Conservation (phyloP, 257 asterid genomes). For the Parsonsia alboflavescens region DNA sequence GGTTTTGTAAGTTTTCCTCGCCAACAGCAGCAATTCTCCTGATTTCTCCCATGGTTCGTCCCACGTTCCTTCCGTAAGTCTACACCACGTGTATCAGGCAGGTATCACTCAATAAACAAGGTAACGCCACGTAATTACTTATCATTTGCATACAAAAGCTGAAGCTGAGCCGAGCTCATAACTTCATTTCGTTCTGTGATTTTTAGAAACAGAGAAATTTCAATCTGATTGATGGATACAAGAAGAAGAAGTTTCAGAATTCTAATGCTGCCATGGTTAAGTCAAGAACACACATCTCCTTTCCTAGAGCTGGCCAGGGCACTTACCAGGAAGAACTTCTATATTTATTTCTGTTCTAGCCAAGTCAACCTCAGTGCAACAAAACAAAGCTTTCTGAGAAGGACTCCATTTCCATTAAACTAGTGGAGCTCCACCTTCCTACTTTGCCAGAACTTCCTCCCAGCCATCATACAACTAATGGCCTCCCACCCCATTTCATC, state of each 20-base stretch:
- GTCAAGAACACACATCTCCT: conserved; percentile 54
- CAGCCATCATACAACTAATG: conserved; percentile 55
- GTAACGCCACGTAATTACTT: too few species aligned
- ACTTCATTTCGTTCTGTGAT: neutral
- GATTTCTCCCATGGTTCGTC: neutral
- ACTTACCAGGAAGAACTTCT: conserved; percentile 44
- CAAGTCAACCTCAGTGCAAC: conserved; percentile 37
- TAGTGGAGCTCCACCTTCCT: conserved; percentile 51
- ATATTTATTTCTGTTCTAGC: conserved; percentile 47
- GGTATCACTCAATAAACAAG: neutral
- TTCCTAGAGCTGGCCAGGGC: conserved; percentile 52
- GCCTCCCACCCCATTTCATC: conserved; percentile 60
- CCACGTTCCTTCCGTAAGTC: conserved; percentile 2
- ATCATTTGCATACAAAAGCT: neutral
- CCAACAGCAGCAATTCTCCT: neutral
- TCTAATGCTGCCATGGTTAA: conserved; percentile 72
- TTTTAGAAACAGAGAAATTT: neutral
- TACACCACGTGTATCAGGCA: neutral
- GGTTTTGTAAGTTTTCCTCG: too few species aligned
- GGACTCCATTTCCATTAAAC: conserved; percentile 38
- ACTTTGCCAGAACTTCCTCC: conserved; percentile 45
- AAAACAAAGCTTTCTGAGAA: conserved; percentile 27
- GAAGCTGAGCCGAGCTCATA: neutral
- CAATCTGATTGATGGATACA: conserved; percentile 41
- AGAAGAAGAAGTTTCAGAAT: conserved; percentile 38